phyloP scores from a whole-genome alignment of 768 basidiomycete genomes.

The Leccinum ochraceum region DNA sequence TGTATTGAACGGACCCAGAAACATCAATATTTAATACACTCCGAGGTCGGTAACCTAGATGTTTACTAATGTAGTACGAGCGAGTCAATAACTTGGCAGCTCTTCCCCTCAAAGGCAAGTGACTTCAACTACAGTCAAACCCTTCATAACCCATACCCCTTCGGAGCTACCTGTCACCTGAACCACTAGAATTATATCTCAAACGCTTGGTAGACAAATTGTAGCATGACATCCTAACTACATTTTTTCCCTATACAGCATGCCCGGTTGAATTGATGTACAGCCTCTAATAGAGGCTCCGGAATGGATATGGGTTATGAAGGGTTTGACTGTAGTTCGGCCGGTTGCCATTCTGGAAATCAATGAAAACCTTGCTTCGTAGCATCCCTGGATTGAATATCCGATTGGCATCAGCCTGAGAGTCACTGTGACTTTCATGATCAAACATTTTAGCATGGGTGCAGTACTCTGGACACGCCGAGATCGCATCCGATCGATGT shows the following conservation, averaged over 20 bases:
- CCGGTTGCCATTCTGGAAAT: neutral
- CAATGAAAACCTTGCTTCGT: neutral
- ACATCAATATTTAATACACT: neutral
- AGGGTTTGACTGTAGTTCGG: no score
- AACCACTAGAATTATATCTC: no score
- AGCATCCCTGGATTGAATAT: neutral
- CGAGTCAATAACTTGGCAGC: neutral
- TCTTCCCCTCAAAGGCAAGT: neutral
- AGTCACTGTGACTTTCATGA: neutral
- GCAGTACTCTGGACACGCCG: neutral
- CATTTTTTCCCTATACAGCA: no score
- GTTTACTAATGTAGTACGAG: no score
- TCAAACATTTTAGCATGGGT: neutral
- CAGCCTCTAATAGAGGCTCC: no score
- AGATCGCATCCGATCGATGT: neutral
- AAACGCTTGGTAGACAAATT: no score
- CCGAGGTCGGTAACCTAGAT: neutral
- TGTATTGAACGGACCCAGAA: slow-evolving; percentile 2
- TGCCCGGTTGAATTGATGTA: no score
- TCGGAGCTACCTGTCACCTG: no score
- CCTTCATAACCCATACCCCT: no score
- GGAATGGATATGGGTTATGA: no score
- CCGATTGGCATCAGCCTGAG: neutral
- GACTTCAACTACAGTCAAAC: no score
- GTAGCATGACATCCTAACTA: no score